These are phyloP conservation scores for Pelagophyceae sp. DNA, from an alignment of 352 stramenopile species.

Conservation along the genomic window DNA sequence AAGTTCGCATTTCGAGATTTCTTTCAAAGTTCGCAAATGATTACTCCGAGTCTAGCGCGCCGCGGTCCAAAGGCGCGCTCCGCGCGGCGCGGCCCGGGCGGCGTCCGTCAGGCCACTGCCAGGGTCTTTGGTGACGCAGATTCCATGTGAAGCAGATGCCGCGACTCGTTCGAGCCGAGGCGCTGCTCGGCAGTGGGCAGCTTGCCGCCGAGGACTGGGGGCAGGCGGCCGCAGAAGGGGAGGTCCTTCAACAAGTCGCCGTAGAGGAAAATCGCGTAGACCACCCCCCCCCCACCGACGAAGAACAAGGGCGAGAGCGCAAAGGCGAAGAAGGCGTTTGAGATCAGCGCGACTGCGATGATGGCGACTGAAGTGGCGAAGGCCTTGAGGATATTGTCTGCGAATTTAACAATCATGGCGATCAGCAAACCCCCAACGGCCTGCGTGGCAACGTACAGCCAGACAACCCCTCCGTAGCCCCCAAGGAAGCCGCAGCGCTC, in stretches of 20 bases:
- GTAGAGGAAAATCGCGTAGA: slow-evolving; percentile 20
- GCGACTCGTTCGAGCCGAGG: too few relatives aligned
- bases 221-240: not conserved
- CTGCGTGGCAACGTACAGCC: slow-evolving; percentile 35
- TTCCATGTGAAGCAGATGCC: too few relatives aligned
- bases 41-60: too few relatives aligned
- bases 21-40: too few relatives aligned
- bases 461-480: slow-evolving; percentile 41
- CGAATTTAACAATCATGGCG: slow-evolving; percentile 51
- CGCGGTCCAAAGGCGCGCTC: too few relatives aligned
- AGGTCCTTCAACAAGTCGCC: slow-evolving; percentile 15
- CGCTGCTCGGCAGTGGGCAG: too few relatives aligned
- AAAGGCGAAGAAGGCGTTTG: slow-evolving; percentile 1
- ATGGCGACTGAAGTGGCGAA: slow-evolving; percentile 58
- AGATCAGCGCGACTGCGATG: slow-evolving; percentile 32
- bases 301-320: not conserved
- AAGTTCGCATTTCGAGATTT: too few relatives aligned
- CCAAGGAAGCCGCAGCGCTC: slow-evolving; percentile 44
- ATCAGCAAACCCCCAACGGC: slow-evolving; percentile 50
- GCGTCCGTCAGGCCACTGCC: too few relatives aligned
- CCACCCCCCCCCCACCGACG: not conserved
- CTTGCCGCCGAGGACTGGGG: not conserved
- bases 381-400: slow-evolving; percentile 60
- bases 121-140: too few relatives aligned
- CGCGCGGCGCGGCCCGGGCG: too few relatives aligned